Base-by-base conservation (phyloP, 2,329 filamentous ascomycete species). In the Stachybotrys chlorohalonatus region DNA sequence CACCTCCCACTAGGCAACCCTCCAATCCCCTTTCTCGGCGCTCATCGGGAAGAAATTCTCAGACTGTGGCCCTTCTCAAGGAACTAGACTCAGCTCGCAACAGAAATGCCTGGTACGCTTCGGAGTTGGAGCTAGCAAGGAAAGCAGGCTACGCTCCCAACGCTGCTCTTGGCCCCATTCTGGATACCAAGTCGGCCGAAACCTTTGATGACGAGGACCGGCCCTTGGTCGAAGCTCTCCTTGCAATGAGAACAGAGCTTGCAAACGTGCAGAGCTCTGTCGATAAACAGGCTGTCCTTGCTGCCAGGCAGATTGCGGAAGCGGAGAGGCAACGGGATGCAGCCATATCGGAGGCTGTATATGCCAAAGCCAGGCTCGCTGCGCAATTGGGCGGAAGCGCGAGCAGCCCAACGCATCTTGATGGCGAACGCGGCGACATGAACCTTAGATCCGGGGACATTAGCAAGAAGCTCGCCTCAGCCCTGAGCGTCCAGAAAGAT, bases 51-150 rank as follows among this genome's bases (percentile, higher is more conserved):
- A 68, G 81, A 67, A 80, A 84, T 64, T 77, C 82, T 7, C 84
- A 87, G 60, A 86, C 87, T 1, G 87, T 89, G 58, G 85, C 88
- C 0, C 70, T 96, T 11, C 77, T 90, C 13, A 93, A 94, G 67
- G 94, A 99, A 67, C 78, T 99, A 2, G 93, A 99, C 66, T 79
- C 84, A 8, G 81, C 86, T 4, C 89, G 90, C 64, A 94, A 87
- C 65, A 84, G 89, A 52, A 97, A 96, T 71, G 93, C 93, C 0
- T 99, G 94, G 94, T 96, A 95, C 70, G 90, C 91, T 7, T 96
- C 93, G 0, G 94, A 99, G 71, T 77, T 99, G 49, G 90, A 95
- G 55, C 76, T 99, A 59, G 95, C 94, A 7, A 85, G 89, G 52
- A 96, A 96, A 71, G 84, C 90, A 47, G 94, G 94, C 6, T 99